Percentiles rank a stretch among this genome's conserved stretches.
Conservation (phyloP, 768 basidiomycete species). For the Amyloporia xantha region DNA sequence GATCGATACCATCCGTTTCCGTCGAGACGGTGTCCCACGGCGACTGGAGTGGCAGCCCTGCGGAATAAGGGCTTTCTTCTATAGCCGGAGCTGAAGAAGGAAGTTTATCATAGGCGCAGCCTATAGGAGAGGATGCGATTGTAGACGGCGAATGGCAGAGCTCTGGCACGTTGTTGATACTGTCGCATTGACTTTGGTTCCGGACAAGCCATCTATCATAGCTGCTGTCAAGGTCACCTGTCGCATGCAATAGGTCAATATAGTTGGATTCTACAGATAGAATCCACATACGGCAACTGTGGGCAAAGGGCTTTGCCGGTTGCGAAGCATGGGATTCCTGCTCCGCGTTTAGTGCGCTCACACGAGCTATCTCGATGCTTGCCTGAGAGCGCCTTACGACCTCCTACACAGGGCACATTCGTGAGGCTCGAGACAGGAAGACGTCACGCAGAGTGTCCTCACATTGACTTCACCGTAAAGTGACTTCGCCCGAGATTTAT, state of each 20-base stretch:
- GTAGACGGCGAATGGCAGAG: neutral
- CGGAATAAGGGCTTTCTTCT: neutral
- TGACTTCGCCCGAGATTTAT: conserved; percentile 1
- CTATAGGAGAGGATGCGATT: neutral
- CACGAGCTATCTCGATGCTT: neutral
- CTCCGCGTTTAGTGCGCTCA: too few relatives aligned
- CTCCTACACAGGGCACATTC: neutral
- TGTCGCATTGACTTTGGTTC: neutral
- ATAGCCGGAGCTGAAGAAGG: neutral
- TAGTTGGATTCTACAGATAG: neutral
- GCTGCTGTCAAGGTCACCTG: neutral
- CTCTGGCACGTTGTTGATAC: neutral
- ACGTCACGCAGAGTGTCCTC: neutral
- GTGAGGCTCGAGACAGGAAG: neutral
- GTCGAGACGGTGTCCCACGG: too few relatives aligned
- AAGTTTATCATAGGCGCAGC: neutral
- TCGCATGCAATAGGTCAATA: neutral
- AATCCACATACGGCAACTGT: neutral
- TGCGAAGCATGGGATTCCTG: neutral
- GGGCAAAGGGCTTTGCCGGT: too few relatives aligned
- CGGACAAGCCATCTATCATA: neutral
- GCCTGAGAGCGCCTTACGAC: neutral
- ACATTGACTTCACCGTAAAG: neutral
- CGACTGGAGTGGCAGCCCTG: neutral
- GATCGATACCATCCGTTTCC: neutral